Evolutionary conservation across 2,329 filamentous ascomycete species (phyloP).

Genomic region (Cladosporium cucumerinum): DNA sequence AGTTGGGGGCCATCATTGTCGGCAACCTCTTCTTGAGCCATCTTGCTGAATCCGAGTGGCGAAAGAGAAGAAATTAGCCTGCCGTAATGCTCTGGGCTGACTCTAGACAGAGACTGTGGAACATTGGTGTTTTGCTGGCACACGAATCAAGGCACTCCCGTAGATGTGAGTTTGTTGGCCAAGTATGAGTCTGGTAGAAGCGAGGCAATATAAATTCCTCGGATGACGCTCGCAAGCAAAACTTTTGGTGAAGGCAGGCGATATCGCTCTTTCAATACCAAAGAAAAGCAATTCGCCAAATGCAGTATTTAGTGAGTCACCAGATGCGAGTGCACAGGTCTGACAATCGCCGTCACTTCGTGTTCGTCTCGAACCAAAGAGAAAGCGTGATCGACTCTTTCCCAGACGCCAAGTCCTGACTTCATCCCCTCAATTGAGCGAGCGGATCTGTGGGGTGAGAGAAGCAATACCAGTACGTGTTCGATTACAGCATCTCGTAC

Average conservation of each 20-base stretch:
- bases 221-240: neutral
- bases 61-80: neutral
- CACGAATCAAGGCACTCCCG: neutral
- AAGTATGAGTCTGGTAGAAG: neutral
- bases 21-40: conserved; percentile 1
- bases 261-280: neutral
- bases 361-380: conserved; percentile 2
- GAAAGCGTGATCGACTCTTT: conserved; percentile 10
- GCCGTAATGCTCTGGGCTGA: neutral
- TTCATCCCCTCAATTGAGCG: neutral
- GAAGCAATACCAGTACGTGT: neutral
- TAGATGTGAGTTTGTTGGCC: neutral
- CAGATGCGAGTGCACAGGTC: neutral
- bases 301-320: neutral
- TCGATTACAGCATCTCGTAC: neutral
- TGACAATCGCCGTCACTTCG: neutral
- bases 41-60: neutral
- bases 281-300: neutral
- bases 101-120: neutral
- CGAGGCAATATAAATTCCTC: neutral
- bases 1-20: conserved; percentile 7
- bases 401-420: conserved; percentile 12
- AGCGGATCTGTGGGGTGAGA: neutral
- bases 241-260: neutral
- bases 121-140: neutral